Evolutionary conservation across 371 early-diverging fungal genomes (phyloP).

Genomic region (Mortierella sp.): DNA sequence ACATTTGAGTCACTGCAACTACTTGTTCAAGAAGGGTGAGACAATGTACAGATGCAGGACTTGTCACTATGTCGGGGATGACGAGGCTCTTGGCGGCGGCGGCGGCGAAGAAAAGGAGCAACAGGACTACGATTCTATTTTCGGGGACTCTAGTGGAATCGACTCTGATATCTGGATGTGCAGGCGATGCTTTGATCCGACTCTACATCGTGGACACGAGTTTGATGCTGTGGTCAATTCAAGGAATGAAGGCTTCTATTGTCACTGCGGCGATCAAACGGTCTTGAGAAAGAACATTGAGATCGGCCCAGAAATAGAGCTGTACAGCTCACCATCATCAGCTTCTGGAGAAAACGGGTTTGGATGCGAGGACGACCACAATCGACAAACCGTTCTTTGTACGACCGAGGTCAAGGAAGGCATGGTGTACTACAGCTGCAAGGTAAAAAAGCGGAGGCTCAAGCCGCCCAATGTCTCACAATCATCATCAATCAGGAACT

Average conservation of each 20-base stretch:
- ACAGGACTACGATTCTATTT: neutral
- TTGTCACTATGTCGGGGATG: slow-evolving; percentile 13
- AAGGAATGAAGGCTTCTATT: slow-evolving; percentile 33
- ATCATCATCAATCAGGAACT: no score
- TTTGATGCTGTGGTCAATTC: slow-evolving; percentile 14
- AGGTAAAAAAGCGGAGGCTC: slow-evolving; percentile 31
- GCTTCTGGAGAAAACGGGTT: no score
- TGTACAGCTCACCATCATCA: no score
- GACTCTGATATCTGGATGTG: slow-evolving; percentile 38
- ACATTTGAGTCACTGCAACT: slow-evolving; percentile 31
- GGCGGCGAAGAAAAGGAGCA: neutral
- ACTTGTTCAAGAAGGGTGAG: slow-evolving; percentile 24
- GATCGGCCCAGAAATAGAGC: neutral
- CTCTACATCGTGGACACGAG: slow-evolving; percentile 22
- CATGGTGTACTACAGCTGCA: slow-evolving; percentile 35
- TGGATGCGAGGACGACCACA: slow-evolving; percentile 36
- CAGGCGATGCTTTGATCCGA: slow-evolving; percentile 29
- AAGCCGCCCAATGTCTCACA: no score
- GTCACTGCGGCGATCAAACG: slow-evolving; percentile 33
- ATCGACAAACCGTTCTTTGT: slow-evolving; percentile 39
- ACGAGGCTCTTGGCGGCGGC: neutral
- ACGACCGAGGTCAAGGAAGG: slow-evolving; percentile 38
- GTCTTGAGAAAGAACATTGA: slow-evolving; percentile 3
- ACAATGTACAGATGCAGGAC: slow-evolving; percentile 30
- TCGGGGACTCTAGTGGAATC: neutral